Conservation (phyloP, 768 basidiomycete species). For the Leccinum longicurvipes region DNA sequence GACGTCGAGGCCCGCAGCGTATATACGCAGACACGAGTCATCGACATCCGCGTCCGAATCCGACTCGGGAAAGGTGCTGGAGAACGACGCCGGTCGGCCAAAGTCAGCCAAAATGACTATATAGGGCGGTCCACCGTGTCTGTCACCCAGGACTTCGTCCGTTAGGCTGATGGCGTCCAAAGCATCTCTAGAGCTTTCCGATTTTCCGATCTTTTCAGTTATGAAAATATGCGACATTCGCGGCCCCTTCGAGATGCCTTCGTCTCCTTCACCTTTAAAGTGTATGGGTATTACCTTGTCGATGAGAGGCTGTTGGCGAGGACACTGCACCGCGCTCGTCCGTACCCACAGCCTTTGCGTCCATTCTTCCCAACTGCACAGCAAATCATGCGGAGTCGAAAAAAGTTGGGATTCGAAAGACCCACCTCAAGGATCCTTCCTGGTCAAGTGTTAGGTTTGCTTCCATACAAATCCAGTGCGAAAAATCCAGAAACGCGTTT, state of each 20-base stretch:
- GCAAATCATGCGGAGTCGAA: not conserved
- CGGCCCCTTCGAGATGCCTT: not conserved
- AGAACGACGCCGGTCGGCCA: not conserved
- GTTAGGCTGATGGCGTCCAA: not conserved
- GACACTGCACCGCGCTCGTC: constrained; percentile 12
- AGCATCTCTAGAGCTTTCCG: not conserved
- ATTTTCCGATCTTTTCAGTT: constrained; percentile 1
- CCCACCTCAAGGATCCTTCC: not conserved
- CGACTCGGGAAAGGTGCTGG: not conserved
- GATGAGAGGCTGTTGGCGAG: constrained; percentile 3
- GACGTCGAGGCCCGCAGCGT: not conserved
- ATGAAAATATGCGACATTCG: constrained; percentile 7
- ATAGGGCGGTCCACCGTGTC: not conserved
- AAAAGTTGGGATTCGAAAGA: not conserved
- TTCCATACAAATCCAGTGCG: constrained; percentile 16
- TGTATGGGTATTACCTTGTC: constrained; percentile 14
- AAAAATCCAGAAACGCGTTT: constrained; percentile 12
- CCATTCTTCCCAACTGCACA: not conserved
- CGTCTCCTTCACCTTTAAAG: not conserved
- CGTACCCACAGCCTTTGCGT: constrained; percentile 10
- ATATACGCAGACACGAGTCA: not conserved
- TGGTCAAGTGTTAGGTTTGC: not conserved
- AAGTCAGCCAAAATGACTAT: constrained; percentile 1
- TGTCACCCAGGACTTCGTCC: not conserved
- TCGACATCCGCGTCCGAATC: not conserved